A percentile compares a stretch with the other conserved stretches of the same genome.
Conservation (phyloP, 163 green algal genomes). For the Scenedesmus sp. region DNA sequence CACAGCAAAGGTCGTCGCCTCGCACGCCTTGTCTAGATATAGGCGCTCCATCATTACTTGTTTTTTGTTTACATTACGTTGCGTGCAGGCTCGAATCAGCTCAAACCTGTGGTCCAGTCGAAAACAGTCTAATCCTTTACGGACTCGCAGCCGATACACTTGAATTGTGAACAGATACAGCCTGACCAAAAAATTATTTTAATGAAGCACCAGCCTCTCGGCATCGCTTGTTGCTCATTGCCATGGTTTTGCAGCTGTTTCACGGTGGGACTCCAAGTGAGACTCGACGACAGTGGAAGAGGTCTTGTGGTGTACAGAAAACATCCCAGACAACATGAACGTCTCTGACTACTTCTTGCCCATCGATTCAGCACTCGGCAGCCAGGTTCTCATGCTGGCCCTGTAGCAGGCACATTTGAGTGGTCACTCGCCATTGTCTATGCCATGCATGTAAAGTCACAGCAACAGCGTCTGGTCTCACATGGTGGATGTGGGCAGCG, state of each 20-base stretch:
- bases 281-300: background rate
- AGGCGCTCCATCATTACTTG: background rate
- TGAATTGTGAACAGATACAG: background rate
- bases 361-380: background rate
- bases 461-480: background rate
- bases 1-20: background rate
- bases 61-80: background rate
- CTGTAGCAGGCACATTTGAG: background rate
- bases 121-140: background rate
- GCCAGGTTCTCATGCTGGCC: background rate
- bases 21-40: constrained; percentile 29
- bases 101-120: background rate
- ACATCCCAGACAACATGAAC: background rate
- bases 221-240: background rate
- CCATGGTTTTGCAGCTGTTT: background rate
- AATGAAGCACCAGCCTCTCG: background rate
- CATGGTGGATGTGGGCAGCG: background rate
- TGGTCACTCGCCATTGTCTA: background rate
- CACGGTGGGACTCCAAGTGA: background rate
- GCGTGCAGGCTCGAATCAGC: background rate
- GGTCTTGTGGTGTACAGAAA: too few species aligned
- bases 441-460: background rate
- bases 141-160: background rate
- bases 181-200: background rate
- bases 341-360: background rate